Conservation (phyloP, 331 rosid species). For the Ulmus americana region DNA sequence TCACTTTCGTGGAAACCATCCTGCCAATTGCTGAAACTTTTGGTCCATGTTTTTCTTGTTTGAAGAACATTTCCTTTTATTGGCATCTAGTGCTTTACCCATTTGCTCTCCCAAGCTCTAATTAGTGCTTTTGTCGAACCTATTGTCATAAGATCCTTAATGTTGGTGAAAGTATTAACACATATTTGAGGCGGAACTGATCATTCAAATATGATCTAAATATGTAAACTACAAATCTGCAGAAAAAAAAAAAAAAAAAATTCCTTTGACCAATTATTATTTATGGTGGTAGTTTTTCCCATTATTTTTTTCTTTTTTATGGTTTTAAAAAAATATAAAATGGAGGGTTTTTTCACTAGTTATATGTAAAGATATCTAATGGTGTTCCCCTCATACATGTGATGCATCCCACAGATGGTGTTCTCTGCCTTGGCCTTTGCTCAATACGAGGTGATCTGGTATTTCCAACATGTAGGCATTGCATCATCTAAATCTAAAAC, state of each 20-base stretch:
- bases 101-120: neutral
- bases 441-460: constrained; percentile 92
- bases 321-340: neutral
- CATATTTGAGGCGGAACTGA: neutral
- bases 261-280: neutral
- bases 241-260: neutral
- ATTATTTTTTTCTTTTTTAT: neutral
- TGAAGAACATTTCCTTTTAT: neutral
- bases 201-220: neutral
- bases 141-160: neutral
- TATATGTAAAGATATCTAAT: neutral
- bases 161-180: neutral
- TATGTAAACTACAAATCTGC: neutral
- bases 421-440: constrained; percentile 98
- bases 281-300: neutral
- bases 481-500: constrained; percentile 81
- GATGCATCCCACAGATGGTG: constrained; percentile 68
- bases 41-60: neutral
- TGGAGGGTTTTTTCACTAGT: neutral
- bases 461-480: constrained; percentile 89
- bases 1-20: neutral
- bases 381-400: constrained; percentile 23
- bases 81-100: neutral
- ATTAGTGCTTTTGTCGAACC: neutral
- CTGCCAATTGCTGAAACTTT: neutral